These are phyloP conservation scores for Neoconidiobolus thromboides DNA, from an alignment of 371 early-diverging fungal genomes.

Conservation along the genomic window DNA sequence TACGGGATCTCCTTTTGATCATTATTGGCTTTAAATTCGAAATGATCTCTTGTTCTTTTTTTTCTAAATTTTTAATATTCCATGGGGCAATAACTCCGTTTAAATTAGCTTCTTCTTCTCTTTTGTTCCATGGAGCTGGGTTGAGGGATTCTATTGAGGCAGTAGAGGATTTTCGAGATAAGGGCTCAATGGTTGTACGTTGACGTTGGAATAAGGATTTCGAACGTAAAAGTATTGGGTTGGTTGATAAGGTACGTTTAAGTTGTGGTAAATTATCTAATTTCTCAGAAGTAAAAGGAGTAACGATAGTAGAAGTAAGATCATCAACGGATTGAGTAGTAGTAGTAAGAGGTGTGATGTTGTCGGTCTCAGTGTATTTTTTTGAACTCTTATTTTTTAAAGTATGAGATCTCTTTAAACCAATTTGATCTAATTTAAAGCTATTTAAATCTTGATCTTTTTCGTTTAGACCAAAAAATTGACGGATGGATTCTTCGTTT, in stretches of 20 bases:
- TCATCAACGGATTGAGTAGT: no score
- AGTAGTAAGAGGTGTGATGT: no score
- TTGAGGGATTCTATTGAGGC: not conserved
- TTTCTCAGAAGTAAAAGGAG: no score
- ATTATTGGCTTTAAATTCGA: not conserved
- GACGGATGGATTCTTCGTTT: not conserved
- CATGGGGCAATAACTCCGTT: not conserved
- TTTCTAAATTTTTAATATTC: slow-evolving; percentile 4
- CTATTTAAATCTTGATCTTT: not conserved
- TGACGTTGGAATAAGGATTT: not conserved
- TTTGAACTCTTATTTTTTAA: not conserved
- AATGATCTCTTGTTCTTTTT: not conserved
- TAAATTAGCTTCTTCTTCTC: not conserved
- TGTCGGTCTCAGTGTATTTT: no score
- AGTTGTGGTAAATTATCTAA: no score
- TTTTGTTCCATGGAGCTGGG: not conserved
- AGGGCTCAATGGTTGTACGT: not conserved
- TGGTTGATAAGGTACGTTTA: not conserved
- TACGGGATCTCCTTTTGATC: not conserved
- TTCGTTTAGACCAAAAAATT: not conserved
- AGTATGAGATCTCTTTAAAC: not conserved
- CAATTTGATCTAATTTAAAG: not conserved
- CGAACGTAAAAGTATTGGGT: not conserved
- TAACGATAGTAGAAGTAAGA: no score
- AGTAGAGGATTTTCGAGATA: not conserved